Conservation (phyloP, 768 basidiomycete species). For the Tulasnella sp. region DNA sequence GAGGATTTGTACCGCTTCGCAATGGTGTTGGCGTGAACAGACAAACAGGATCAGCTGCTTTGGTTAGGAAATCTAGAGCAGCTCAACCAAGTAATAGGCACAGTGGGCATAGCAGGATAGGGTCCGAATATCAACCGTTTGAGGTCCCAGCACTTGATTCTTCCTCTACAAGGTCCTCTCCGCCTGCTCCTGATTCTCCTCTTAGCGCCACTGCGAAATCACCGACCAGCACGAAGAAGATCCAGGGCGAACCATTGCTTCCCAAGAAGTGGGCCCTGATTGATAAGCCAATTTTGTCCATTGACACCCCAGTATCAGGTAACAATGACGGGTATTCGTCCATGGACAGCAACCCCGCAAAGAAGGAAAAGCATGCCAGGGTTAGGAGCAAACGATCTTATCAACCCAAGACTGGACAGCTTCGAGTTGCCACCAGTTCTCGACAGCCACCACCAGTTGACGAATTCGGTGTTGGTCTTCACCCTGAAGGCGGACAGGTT, state of each 20-base stretch:
- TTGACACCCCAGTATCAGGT: neutral
- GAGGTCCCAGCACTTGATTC: neutral
- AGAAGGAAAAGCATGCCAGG: neutral
- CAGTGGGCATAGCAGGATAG: neutral
- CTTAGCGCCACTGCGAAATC: neutral
- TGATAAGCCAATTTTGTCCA: neutral
- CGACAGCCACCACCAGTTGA: neutral
- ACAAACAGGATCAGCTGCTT: neutral
- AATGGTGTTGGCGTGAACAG: conserved; percentile 8
- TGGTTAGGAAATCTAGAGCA: conserved; percentile 7
- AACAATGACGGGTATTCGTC: conserved; percentile 12
- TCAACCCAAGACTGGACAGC: neutral
- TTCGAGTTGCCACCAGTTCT: conserved; percentile 5
- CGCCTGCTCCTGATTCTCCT: neutral
- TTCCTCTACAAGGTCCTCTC: neutral
- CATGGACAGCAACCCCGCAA: neutral
- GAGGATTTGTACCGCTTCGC: neutral
- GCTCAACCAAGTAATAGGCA: neutral
- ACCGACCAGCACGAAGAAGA: too few species aligned
- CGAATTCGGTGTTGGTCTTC: neutral
- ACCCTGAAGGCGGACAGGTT: neutral
- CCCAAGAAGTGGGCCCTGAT: conserved; percentile 12
- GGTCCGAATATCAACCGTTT: neutral
- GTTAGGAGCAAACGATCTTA: conserved; percentile 8
- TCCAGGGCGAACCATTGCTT: neutral